Evolutionary conservation across 1,284 basidiomycete genomes (phyloP).

Genomic region (Hypsizygus ulmarius): DNA sequence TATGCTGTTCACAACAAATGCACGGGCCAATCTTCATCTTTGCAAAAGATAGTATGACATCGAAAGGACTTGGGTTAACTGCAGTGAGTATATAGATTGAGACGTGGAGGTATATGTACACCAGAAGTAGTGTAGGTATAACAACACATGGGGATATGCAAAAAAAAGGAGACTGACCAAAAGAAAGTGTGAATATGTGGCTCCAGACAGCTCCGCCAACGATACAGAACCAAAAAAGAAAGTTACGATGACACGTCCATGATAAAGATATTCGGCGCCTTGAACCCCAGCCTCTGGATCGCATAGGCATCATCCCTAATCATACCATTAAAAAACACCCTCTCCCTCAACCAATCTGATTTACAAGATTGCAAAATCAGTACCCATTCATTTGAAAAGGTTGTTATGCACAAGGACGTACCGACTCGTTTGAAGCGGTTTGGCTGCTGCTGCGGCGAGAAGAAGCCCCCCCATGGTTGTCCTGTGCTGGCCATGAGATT

Average conservation of each 20-base stretch:
- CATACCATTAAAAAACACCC: slow-evolving; percentile 67
- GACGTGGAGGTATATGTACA: no score
- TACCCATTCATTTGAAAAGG: background rate
- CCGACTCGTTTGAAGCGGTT: slow-evolving; percentile 57
- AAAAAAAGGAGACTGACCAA: no score
- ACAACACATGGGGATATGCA: no score
- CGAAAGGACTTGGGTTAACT: no score
- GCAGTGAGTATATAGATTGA: no score
- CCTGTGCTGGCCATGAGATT: slow-evolving; percentile 27
- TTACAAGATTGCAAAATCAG: slow-evolving; percentile 4
- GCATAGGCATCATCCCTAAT: slow-evolving; percentile 57
- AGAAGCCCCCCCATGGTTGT: slow-evolving; percentile 43
- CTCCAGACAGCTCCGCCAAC: no score
- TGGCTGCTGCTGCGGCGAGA: slow-evolving; percentile 40
- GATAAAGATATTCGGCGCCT: slow-evolving; percentile 73
- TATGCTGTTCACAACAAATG: no score
- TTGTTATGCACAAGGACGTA: slow-evolving; percentile 41
- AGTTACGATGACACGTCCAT: slow-evolving; percentile 43
- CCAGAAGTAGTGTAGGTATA: no score
- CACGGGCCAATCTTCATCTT: no score
- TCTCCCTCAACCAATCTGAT: slow-evolving; percentile 74
- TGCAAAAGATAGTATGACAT: no score
- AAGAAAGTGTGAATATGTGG: no score
- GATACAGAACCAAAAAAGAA: background rate
- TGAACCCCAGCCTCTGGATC: slow-evolving; percentile 60